A percentile compares a stretch with the other conserved stretches of the same genome.
Evolutionary conservation across 1,284 basidiomycete genomes (phyloP).

Genomic region (Cryptococcus sp.): DNA sequence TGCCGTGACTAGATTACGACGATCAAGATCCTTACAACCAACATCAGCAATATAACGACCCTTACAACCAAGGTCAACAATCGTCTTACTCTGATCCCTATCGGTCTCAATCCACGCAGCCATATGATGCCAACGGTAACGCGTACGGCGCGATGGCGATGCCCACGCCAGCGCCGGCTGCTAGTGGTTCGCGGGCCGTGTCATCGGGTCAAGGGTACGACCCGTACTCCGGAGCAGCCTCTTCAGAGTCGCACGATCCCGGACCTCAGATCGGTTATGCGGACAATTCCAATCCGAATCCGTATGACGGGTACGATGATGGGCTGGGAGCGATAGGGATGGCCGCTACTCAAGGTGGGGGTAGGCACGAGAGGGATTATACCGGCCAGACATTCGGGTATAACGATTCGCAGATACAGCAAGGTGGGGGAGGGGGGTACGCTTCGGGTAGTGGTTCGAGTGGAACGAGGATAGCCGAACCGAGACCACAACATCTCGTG

Average conservation of each 20-base stretch:
- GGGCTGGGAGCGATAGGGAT: constrained; percentile 42
- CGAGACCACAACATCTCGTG: not conserved
- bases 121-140: constrained; percentile 7
- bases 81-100: constrained; percentile 13
- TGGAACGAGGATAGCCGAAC: constrained; percentile 1
- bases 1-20: constrained; percentile 13
- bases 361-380: constrained; percentile 31
- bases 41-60: constrained; percentile 18
- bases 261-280: constrained; percentile 18
- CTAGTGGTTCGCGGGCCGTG: constrained; percentile 2
- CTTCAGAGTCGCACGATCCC: constrained; percentile 23
- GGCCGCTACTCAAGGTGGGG: constrained; percentile 28
- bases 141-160: constrained; percentile 12
- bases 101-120: constrained; percentile 8
- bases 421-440: not conserved
- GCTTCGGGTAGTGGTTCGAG: not conserved
- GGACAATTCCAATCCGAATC: constrained; percentile 8
- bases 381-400: constrained; percentile 25
- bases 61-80: constrained; percentile 12
- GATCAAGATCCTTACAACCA: constrained; percentile 29
- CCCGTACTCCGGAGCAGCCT: constrained; percentile 10
- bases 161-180: constrained; percentile 19
- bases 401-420: constrained; percentile 14
- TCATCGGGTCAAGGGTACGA: not conserved
- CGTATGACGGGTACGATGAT: constrained; percentile 38